Evolutionary conservation across 306 rosid species (phyloP), one percentile per base, ranked within the genome.

Genomic region (Benincasa hispida): DNA sequence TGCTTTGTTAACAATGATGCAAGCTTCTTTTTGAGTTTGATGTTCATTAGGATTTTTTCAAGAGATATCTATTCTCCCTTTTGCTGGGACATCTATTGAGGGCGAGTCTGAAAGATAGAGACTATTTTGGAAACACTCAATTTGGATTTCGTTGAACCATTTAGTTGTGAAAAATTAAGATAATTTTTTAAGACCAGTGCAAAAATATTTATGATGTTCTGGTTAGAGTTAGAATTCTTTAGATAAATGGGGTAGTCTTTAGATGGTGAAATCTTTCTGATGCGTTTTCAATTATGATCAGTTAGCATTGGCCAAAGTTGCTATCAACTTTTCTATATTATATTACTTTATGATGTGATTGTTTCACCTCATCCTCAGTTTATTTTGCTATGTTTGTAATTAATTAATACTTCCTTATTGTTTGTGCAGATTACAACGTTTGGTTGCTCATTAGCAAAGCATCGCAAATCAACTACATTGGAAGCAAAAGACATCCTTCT

Each of bases 391-490:
- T 45, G 65, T 48, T 32, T 25, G 57, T 25, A 45, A 48, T 35
- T 54, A 21, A 34, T 50, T 66, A 41, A 57, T 6, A 2, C 15
- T 55, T 22, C 15, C 34, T 51, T 77, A 69, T 72, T 72, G 37
- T 34, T 61, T 84, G 56, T 54, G 80, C 80, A 94, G 99, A 88
- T 94, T 78, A 90, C 90, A 22, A 89, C 91, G 80, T 94, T 91
- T 83, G 93, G 99, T 70, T 94, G 99, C 87, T 90, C 92, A 14
- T 78, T 94, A 47, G 97, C 96, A 79, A 94, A 94, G 87, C 99
- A 94, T 84, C 81, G 97, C 42, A 94, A 92, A 86, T 94, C 99
- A 51, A 80, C 88, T 47, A 87, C 88, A 5, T 80, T 94, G 84
- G 97, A 94, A 79, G 90, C 96, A 42, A 94, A 90, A 75, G 99